phyloP scores from a whole-genome alignment of 2,329 filamentous ascomycete species.

The Harringtonia lauricola region DNA sequence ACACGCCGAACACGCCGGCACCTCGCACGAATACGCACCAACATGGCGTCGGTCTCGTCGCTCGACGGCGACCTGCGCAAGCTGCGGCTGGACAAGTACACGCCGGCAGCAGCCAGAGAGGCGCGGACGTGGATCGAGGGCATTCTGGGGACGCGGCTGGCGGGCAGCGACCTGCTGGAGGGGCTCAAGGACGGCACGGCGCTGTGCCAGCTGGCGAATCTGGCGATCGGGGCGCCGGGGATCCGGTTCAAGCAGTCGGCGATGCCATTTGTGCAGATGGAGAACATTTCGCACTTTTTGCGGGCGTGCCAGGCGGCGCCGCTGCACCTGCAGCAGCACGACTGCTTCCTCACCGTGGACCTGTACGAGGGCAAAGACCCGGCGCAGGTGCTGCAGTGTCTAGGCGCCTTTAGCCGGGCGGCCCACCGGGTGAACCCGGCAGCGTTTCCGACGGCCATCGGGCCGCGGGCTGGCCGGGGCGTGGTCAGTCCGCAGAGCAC shows the following conservation, averaged over 20 bases:
- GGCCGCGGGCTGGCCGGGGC: conserved; percentile 51
- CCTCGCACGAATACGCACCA: neutral
- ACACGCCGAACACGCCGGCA: too few relatives aligned
- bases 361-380: conserved; percentile 93
- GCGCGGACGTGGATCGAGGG: conserved; percentile 77
- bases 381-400: conserved; percentile 86
- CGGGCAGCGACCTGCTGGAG: conserved; percentile 68
- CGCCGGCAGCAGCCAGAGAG: conserved; percentile 79
- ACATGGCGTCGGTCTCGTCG: conserved; percentile 69
- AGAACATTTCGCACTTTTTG: conserved; percentile 96
- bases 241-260: conserved; percentile 83
- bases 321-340: conserved; percentile 80
- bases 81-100: conserved; percentile 87
- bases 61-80: conserved; percentile 93
- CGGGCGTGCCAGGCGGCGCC: conserved; percentile 76
- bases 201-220: conserved; percentile 84
- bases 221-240: conserved; percentile 63
- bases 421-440: conserved; percentile 65
- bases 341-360: conserved; percentile 94
- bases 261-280: conserved; percentile 99
- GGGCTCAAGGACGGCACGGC: conserved; percentile 82
- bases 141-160: conserved; percentile 61
- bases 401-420: conserved; percentile 81
- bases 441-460: conserved; percentile 65
- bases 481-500: neutral